Evolutionary conservation across 2,329 filamentous ascomycete genomes (phyloP), one percentile per base, ranked within the genome.

Genomic region (Ophidiomyces ophidiicola): DNA sequence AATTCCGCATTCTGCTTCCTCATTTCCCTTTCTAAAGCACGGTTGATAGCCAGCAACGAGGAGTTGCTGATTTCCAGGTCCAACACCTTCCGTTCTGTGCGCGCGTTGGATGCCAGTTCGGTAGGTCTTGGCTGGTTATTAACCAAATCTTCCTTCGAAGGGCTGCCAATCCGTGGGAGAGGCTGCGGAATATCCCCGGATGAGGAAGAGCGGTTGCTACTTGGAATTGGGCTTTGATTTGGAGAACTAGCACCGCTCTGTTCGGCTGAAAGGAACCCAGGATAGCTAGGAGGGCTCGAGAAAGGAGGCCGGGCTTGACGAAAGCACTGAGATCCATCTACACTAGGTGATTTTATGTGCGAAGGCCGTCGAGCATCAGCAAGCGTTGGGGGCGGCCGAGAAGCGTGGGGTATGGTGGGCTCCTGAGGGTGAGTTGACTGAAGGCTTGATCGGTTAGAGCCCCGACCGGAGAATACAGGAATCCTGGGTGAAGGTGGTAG

Each of bases 1-100:
- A 98, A 59, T 55, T 98, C 90, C 1, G 82, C 75, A 25, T 82
- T 88, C 53, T 96, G 88, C 56, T 93, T 93, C 18, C 86, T 77
- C 51, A 98, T 71, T 56, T 96, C 85, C 17, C 85, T 76, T 62
- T 98, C 90, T 0, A 98, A 66, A 0, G 86, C 90, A 38, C 87
- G 74, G 56, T 98, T 98, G 62, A 98, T 96, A 28, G 90, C 90
- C 41, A 94, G 74, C 2, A 98, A 71, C 1, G 87, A 94, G 1
- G 85, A 90, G 54, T 98, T 98, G 40, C 82, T 94, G 47, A 98
- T 98, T 57, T 98, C 85, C 4, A 98, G 68, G 57, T 98, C 90
- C 49, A 96, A 74, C 1, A 98, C 87, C 64, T 96, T 98, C 45
- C 90, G 76, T 60, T 96, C 90, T 24, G 85, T 75, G 20, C 90